Evolutionary conservation across 192 early-diverging fungal genomes (phyloP).

Genomic region (Coemansia sp.): DNA sequence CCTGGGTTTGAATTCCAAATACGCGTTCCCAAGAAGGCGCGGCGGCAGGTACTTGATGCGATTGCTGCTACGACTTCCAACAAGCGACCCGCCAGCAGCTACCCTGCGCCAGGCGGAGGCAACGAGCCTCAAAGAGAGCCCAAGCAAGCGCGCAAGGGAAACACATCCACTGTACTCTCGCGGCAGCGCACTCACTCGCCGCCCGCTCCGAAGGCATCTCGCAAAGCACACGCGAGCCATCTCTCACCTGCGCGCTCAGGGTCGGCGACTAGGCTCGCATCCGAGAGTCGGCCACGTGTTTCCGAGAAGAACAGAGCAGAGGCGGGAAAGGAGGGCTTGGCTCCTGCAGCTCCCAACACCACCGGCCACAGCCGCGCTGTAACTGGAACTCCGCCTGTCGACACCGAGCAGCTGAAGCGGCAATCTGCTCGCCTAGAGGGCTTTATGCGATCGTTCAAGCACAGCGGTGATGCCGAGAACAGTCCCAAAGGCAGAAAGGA

Average conservation of each 20-base stretch:
- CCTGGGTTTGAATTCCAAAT: conserved; percentile 30
- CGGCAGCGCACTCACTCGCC: background rate
- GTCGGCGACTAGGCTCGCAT: conserved; percentile 1
- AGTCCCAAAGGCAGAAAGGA: conserved; percentile 23
- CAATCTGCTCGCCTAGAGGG: conserved; percentile 29
- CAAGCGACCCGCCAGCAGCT: conserved; percentile 18
- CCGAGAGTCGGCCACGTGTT: background rate
- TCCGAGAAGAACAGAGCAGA: background rate
- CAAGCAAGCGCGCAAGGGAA: conserved; percentile 30
- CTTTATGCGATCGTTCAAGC: conserved; percentile 46
- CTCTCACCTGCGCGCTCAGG: background rate
- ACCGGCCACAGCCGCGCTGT: background rate
- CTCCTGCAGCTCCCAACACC: background rate
- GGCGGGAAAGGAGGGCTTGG: background rate
- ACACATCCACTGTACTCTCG: background rate
- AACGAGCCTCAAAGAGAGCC: background rate
- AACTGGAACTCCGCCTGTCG: conserved; percentile 11
- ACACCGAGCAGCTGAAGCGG: conserved; percentile 34
- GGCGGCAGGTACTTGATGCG: conserved; percentile 36
- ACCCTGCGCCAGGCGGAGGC: background rate
- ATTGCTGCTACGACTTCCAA: background rate
- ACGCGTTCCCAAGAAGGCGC: conserved; percentile 41
- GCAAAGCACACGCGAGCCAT: background rate
- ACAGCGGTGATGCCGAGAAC: conserved; percentile 45
- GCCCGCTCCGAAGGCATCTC: background rate